phyloP scores from a whole-genome alignment of 129 eudicot species.

The Oenanthe sinensis region DNA sequence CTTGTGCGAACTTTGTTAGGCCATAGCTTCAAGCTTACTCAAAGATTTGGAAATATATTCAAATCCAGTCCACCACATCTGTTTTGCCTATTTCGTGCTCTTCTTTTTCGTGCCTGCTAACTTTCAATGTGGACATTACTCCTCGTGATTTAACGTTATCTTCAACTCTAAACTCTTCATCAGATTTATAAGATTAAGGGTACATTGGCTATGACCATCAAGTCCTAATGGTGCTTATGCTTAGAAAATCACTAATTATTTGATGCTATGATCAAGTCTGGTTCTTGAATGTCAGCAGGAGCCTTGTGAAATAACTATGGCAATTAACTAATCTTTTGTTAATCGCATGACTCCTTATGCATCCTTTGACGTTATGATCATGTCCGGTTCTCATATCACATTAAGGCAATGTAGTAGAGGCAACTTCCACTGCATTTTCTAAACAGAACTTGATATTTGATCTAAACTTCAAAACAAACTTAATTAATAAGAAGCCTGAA shows the following conservation, averaged over 20 bases:
- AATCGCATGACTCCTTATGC: not conserved
- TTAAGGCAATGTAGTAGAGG: not conserved
- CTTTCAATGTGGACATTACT: not conserved
- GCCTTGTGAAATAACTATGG: no score
- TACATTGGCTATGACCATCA: not conserved
- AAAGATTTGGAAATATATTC: not conserved
- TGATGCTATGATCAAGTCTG: not conserved
- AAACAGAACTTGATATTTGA: not conserved
- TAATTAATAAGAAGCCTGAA: not conserved
- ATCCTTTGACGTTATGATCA: not conserved
- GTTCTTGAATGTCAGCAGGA: constrained; percentile 1
- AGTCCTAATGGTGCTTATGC: not conserved
- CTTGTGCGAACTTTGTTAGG: not conserved
- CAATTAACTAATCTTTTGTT: not conserved
- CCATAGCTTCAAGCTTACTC: not conserved
- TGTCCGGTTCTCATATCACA: not conserved
- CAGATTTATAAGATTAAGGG: not conserved
- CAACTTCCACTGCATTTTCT: not conserved
- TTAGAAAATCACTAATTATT: not conserved
- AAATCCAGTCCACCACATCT: not conserved
- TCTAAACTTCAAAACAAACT: not conserved
- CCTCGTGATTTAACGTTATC: not conserved
- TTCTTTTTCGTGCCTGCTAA: not conserved
- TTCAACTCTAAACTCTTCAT: not conserved
- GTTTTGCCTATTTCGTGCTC: not conserved